Percentiles rank a stretch among this genome's conserved stretches.
These are phyloP conservation scores for Apiotrichum akiyoshidainum DNA, from an alignment of 1,284 basidiomycete species.

Conservation along the genomic window DNA sequence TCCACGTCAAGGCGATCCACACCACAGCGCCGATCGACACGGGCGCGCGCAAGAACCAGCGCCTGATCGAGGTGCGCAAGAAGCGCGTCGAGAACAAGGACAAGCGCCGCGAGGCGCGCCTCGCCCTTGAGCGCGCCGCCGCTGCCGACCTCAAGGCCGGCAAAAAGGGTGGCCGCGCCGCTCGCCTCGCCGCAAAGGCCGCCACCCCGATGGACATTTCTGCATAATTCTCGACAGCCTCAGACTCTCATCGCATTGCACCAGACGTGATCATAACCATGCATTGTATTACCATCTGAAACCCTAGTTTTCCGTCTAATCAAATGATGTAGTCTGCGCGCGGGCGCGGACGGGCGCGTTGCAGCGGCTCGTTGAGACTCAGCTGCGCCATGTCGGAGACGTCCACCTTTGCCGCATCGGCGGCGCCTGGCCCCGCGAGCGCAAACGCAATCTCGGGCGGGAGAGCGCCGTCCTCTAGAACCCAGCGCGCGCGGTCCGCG, in stretches of 20 bases:
- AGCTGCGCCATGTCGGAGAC: conserved; percentile 4
- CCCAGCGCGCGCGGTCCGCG: conserved; percentile 27
- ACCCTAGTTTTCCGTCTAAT: not conserved
- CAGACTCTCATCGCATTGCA: not conserved
- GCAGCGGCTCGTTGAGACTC: conserved; percentile 1
- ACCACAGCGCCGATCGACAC: conserved; percentile 77
- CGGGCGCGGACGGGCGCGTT: not conserved
- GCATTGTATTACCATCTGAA: not conserved
- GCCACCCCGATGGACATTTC: not conserved
- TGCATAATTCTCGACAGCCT: not conserved
- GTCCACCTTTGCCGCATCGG: not conserved
- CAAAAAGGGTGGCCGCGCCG: conserved; percentile 1
- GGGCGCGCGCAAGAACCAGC: conserved; percentile 64
- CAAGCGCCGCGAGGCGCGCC: conserved; percentile 42
- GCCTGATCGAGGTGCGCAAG: conserved; percentile 58
- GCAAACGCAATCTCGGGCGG: conserved; percentile 6
- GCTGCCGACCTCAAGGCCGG: conserved; percentile 4
- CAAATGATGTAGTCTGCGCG: conserved; percentile 13
- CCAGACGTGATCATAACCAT: not conserved
- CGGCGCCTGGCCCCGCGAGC: conserved; percentile 6
- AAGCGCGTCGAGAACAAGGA: conserved; percentile 55
- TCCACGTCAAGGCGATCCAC: conserved; percentile 79
- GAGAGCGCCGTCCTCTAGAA: not conserved
- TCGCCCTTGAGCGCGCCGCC: conserved; percentile 11
- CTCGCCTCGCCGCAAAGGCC: conserved; percentile 8